A percentile compares a stretch with the other conserved stretches of the same genome.
Evolutionary conservation across 805 yeast species (phyloP).

Genomic region (Zygotorulaspora sp.): DNA sequence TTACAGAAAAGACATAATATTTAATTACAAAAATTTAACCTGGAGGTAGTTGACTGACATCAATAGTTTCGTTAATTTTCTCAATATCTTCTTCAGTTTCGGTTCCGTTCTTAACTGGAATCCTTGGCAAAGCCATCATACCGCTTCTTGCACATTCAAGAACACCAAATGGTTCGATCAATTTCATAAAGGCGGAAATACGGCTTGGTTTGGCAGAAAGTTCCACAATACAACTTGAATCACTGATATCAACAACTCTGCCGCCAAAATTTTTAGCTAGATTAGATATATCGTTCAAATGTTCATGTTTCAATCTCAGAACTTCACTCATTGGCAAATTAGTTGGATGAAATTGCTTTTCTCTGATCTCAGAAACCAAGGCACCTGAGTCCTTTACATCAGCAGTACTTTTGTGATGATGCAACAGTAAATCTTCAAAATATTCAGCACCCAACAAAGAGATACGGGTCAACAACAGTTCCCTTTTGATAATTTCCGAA

Average conservation of each 20-base stretch:
- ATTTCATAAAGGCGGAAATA: slow-evolving; percentile 76
- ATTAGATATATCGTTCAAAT: slow-evolving; percentile 76
- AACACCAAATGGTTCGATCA: slow-evolving; percentile 93
- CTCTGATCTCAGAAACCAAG: slow-evolving; percentile 27
- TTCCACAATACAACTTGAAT: slow-evolving; percentile 91
- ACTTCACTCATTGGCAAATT: slow-evolving; percentile 89
- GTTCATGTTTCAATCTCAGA: slow-evolving; percentile 87
- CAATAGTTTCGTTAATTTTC: slow-evolving; percentile 59
- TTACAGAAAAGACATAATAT: background rate
- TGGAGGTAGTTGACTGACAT: slow-evolving; percentile 88
- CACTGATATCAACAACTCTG: slow-evolving; percentile 83
- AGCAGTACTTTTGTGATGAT: slow-evolving; percentile 46
- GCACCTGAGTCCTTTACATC: slow-evolving; percentile 32
- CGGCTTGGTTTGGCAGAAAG: slow-evolving; percentile 90
- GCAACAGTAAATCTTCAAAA: slow-evolving; percentile 88
- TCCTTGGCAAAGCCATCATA: slow-evolving; percentile 97
- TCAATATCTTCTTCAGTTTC: slow-evolving; percentile 53
- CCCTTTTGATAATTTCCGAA: slow-evolving; percentile 86
- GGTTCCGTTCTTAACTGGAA: slow-evolving; percentile 63
- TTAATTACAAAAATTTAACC: slow-evolving; percentile 52
- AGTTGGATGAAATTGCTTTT: slow-evolving; percentile 72
- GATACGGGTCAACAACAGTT: slow-evolving; percentile 84
- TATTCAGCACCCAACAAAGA: slow-evolving; percentile 97
- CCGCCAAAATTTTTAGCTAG: slow-evolving; percentile 89
- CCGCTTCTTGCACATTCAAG: slow-evolving; percentile 96